Evolutionary conservation across 2,329 filamentous ascomycete species (phyloP), one percentile per base, ranked within the genome.

Genomic region (Hymenoscyphus fraxineus): DNA sequence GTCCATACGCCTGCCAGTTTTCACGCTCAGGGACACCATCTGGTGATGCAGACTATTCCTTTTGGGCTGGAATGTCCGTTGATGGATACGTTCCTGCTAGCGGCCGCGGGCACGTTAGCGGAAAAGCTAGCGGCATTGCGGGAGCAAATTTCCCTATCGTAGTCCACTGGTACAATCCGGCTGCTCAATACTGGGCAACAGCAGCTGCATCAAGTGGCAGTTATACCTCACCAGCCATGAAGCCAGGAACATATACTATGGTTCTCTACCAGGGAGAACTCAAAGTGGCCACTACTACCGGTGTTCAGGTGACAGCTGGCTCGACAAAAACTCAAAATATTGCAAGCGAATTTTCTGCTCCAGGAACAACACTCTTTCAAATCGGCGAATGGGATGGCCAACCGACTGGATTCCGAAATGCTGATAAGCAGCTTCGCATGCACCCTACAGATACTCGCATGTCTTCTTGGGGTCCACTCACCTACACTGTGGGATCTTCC

Each of bases 221-320:
- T 13, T 90, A 87, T 75, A 87, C 81, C 2, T 88, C 86, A 0
- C 87, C 87, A 0, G 77, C 81, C 63, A 89, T 90, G 87, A 87
- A 86, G 70, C 84, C 86, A 0, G 87, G 87, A 38, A 87, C 83
- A 0, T 89, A 89, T 76, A 88, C 84, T n/a, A 87, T 88, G 81
- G 82, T 87, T 4, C 80, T 89, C 44, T 88, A 87, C 75, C 84
- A 85, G 68, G 81, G 78, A 19, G 85, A 88, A 73, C 82, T 82
- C 71, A 78, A 81, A 66, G 83, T 87, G 9, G 83, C 82, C 3
- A 79, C 79, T 2, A 75, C 78, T 31, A 78, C 76, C 6, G 59
- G 59, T 5, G 81, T 85, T 16, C 77, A 75, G 0, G 83, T 88
- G 51, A 77, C 77, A 1, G 81, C 82, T 0, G 84, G 84, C 4